Percentiles rank a stretch among this genome's conserved stretches.
Evolutionary conservation across 163 green algal species (phyloP).

Genomic region (Scenedesmus sp.): DNA sequence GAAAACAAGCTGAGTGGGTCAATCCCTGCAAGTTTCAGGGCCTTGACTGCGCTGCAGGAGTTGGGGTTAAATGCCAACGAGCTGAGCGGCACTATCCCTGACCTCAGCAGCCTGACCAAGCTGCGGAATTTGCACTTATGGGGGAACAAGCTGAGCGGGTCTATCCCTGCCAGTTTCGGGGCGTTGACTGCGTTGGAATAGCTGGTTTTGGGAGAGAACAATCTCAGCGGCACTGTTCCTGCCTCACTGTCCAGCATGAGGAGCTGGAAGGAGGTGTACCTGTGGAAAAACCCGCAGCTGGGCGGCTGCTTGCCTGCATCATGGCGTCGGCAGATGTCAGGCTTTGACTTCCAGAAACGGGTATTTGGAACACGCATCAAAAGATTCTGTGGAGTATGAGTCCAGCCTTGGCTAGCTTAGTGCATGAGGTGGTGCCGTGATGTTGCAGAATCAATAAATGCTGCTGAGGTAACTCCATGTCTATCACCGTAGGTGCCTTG

Average conservation of each 20-base stretch:
- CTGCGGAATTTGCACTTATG: neutral
- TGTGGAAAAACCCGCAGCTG: neutral
- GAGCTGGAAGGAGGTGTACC: neutral
- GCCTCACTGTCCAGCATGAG: neutral
- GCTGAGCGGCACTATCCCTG: no score
- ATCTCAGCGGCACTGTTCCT: neutral
- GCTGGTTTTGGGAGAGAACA: neutral
- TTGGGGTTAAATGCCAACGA: no score
- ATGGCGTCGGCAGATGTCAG: neutral
- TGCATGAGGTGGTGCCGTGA: no score
- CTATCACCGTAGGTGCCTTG: no score
- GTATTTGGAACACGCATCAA: neutral
- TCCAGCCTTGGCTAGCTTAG: no score
- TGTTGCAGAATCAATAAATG: no score
- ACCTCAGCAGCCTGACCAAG: no score
- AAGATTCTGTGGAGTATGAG: no score
- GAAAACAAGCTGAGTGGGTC: neutral
- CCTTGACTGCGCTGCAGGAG: neutral
- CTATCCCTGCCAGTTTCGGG: neutral
- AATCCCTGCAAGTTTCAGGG: neutral
- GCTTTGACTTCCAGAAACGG: neutral
- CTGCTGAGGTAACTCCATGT: no score
- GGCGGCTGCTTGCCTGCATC: neutral
- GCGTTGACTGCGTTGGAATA: neutral
- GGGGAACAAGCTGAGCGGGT: neutral